Base-by-base conservation (phyloP, 2,329 filamentous ascomycete species). In the Coniella lustricola region DNA sequence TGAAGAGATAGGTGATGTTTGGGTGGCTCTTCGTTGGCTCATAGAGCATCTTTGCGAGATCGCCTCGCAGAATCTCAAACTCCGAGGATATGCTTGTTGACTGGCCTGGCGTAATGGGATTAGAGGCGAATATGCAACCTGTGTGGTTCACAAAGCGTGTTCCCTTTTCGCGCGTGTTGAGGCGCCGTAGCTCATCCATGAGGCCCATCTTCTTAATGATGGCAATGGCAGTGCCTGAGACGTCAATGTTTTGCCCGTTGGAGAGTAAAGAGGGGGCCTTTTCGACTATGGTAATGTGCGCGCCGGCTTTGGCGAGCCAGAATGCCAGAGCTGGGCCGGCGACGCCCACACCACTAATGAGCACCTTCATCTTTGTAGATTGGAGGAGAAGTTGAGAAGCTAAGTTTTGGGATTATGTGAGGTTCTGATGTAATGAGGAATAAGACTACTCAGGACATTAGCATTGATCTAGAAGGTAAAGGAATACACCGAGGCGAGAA, bases 61-160 rank as follows among this genome's bases (percentile, higher is more conserved):
- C 74, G 0, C 74, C 76, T 10, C 79, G 66, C 67, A 83, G 74
- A 41, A 82, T 75, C 62, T 83, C 79, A 51, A 69, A 80, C 49
- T 83, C 78, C 49, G 69, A 73, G 0, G 73, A 76, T 18, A 77
- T 59, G 9, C 61, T 63, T 54, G 75, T 71, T 18, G 55, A 55
- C 0, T 69, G 70, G 0, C 68, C 59, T 36, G 63, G 61, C 52
- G 5, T 29, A 29, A 29, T 29, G 10, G 25, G 25, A 70, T 68
- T 20, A 62, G 61, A 17, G 59, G 56, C 34, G 75, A 64, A 3
- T 58, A 62, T 16, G 70, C 76, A 60, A 47, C 71, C 69, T 0
- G 59, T 50, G 0, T 52, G 47, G 56, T 78, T 66, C 16, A 79
- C 66, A 14, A 77, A 54, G 21, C 65, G 56, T 1, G 77, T 35